A percentile compares a stretch with the other conserved stretches of the same genome.
Evolutionary conservation across 768 basidiomycete genomes (phyloP).

Genomic region (Boletellus ananas): DNA sequence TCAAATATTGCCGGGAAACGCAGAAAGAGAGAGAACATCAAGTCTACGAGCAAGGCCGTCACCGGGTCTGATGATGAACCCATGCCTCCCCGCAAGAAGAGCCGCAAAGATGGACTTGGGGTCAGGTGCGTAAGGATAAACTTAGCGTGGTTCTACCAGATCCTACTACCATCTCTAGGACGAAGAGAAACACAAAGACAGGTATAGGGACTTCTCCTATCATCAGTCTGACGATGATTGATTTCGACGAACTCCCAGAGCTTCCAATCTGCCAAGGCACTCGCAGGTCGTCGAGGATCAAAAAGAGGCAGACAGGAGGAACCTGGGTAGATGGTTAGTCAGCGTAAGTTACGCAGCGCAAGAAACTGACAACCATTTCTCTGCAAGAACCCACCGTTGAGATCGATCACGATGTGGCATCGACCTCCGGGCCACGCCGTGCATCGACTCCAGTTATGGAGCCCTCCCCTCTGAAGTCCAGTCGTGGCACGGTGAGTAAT

Average conservation of each 20-base stretch:
- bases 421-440: background rate
- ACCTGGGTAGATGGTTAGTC: slow-evolving; percentile 8
- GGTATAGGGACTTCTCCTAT: slow-evolving; percentile 32
- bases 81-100: slow-evolving; percentile 20
- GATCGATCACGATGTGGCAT: background rate
- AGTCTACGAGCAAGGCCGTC: background rate
- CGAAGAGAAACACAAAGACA: slow-evolving; percentile 35
- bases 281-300: slow-evolving; percentile 18
- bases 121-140: background rate
- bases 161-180: slow-evolving; percentile 4
- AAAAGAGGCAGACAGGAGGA: slow-evolving; percentile 7
- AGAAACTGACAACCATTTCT: background rate
- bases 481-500: slow-evolving; percentile 8
- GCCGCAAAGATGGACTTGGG: slow-evolving; percentile 6
- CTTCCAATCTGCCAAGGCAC: slow-evolving; percentile 2
- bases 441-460: background rate
- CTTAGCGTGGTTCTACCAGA: background rate
- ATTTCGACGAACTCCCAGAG: slow-evolving; percentile 35
- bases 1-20: slow-evolving; percentile 22
- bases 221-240: slow-evolving; percentile 10
- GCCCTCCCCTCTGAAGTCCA: background rate
- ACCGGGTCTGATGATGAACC: slow-evolving; percentile 14
- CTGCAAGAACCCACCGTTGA: background rate
- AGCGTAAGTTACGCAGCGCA: background rate
- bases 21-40: slow-evolving; percentile 23